Evolutionary conservation across 352 stramenopile genomes (phyloP).

Genomic region (Pythium myriotylum): DNA sequence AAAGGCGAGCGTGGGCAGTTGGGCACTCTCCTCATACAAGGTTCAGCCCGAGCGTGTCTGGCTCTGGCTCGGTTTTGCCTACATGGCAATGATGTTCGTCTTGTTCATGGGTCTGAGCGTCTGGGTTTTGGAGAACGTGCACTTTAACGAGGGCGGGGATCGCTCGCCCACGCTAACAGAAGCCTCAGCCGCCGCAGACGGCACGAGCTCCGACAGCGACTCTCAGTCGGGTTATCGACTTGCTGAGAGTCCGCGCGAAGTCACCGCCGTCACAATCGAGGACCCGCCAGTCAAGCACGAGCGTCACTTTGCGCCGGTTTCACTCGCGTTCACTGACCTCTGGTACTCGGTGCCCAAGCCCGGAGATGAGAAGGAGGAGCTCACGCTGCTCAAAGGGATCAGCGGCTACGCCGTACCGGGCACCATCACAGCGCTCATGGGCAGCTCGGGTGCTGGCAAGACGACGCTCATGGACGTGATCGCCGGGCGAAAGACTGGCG

Average conservation of each 20-base stretch:
- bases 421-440: conserved; percentile 45
- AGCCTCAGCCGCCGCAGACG: too few species aligned
- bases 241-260: too few species aligned
- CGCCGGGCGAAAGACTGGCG: conserved; percentile 72
- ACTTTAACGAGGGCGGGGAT: too few species aligned
- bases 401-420: too few species aligned
- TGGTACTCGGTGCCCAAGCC: conserved; percentile 43
- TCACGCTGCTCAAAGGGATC: too few species aligned
- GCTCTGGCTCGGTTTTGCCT: background rate
- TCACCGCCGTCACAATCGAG: conserved; percentile 1
- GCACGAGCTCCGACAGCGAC: too few species aligned
- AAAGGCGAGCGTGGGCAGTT: conserved; percentile 28
- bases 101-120: too few species aligned
- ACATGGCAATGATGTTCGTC: too few species aligned
- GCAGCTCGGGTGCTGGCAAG: conserved; percentile 39
- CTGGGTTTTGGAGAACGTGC: too few species aligned
- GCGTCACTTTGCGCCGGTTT: conserved; percentile 18
- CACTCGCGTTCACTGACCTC: conserved; percentile 30
- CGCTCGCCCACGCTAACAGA: too few species aligned
- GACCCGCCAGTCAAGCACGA: background rate
- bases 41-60: conserved; percentile 18
- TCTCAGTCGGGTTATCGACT: too few species aligned
- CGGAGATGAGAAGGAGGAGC: too few species aligned
- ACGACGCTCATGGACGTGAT: conserved; percentile 29
- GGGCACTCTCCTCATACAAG: conserved; percentile 25